phyloP scores from a whole-genome alignment of 345 rosid genomes.

The Eucalyptus coolabah region DNA sequence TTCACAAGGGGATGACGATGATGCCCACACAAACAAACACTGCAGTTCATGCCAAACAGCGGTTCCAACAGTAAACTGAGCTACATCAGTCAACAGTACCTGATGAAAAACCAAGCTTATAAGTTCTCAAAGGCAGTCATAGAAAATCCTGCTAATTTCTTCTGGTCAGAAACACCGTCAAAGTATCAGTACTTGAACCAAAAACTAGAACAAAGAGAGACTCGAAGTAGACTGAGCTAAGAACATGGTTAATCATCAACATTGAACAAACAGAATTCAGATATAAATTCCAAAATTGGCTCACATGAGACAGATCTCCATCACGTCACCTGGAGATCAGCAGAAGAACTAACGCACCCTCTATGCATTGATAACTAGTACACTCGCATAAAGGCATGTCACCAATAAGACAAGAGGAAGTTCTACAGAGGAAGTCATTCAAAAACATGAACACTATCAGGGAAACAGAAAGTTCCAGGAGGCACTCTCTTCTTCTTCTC shows the following conservation, averaged over 20 bases:
- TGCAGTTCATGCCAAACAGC: neutral
- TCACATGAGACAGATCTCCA: neutral
- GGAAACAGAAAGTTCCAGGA: neutral
- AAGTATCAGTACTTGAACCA: neutral
- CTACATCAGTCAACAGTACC: neutral
- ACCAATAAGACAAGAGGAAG: neutral
- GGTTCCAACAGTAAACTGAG: neutral
- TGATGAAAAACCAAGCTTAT: neutral
- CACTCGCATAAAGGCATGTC: neutral
- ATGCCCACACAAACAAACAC: neutral
- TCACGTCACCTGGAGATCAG: neutral
- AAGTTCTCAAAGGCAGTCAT: neutral
- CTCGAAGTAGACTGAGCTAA: neutral
- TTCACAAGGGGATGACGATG: neutral
- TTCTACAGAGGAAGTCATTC: neutral
- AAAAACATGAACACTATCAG: neutral
- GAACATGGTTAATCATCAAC: neutral
- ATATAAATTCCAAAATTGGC: neutral
- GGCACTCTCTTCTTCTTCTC: neutral
- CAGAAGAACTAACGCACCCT: neutral
- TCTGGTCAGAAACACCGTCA: neutral
- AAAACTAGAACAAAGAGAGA: neutral
- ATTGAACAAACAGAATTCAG: neutral
- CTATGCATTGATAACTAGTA: neutral
- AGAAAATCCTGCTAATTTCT: neutral